Evolutionary conservation across 2,329 filamentous ascomycete species (phyloP), one percentile per base, ranked within the genome.

Genomic region (Epichloe sp.): DNA sequence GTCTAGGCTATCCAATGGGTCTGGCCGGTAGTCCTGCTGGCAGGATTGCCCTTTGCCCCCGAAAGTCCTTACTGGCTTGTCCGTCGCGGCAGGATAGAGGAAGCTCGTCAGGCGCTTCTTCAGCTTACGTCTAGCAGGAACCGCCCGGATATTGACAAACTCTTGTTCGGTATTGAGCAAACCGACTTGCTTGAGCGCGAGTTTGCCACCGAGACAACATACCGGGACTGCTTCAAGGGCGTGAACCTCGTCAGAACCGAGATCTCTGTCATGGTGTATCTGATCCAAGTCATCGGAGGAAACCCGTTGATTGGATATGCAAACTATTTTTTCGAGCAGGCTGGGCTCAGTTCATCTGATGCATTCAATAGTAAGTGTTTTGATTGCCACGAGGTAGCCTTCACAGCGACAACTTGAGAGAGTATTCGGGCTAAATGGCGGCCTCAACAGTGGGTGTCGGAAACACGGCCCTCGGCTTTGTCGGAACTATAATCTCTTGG

Each of bases 281-380:
- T 77, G 3, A 80, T 80, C 3, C 82, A 85, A 59, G 81, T 82
- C 19, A 67, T 84, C 2, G 78, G 75, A 48, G 80, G 82, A 23
- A 79, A 80, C 55, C 79, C 80, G 14, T 76, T 85, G 55, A 79
- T 81, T 46, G 77, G 78, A 52, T 85, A 82, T 55, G 80, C 77
- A 1, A 83, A 58, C 38, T 68, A 65, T 52, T 68, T 67, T 46
- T 67, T 67, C 41, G 60, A 63, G 45, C 64, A 65, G 45, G 63
- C 64, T 12, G 65, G 65, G 4, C 51, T 58, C n/a, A 51, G 50
- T 21, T 53, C 57, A n/a, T 51, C 52, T 3, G 55, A 60, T 17
- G 53, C 59, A 1, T 60, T 60, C 23, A 51, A 47, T 19, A 60
- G 57, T 59, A 35, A 50, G 56, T 45, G 12, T 19, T 10, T 11